Base-by-base conservation (phyloP, 2,329 filamentous ascomycete species). In the Aspergillus sclerotialis region DNA sequence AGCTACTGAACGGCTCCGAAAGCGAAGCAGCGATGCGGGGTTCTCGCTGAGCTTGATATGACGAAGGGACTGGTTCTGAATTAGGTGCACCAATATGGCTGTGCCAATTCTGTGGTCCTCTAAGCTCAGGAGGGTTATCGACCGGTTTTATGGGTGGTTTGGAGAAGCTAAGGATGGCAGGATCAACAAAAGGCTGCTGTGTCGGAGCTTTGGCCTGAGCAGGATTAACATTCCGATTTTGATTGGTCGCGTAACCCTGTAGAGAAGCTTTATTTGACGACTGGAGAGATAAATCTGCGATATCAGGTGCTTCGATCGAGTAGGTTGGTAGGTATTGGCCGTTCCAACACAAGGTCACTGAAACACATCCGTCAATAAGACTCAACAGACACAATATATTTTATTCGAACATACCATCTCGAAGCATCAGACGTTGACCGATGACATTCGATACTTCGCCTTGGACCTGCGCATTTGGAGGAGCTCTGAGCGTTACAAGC, bases 101-200 rank as follows among this genome's bases (percentile, higher is more conserved):
- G 10, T 40, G 32, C 18, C 47, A 47, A 18, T 34, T 29, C 26
- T 45, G 47, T 14, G 38, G 40, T 3, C 28, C 18, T 10, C 42
- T 30, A 9, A 41, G 33, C 25, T 42, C 18, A 28, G 21, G 19
- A 30, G 32, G 29, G 12, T 40, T 28, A 28, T 18, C 30, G 26
- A 30, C 19, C 35, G 43, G 37, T 30, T 35, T 31, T 32, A 42
- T 30, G 23, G 52, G 38, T 8, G 56, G 52, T 39, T 57, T 62
- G 7, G 65, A 60, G 55, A 85, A 75, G 53, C 84, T 88, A 29
- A 93, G 56, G 36, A 93, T 93, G 3, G 86, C 86, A 8, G 86
- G 86, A 49, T 93, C 86, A n/a, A 81, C 72, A 50, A 92, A 87
- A 0, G 68, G 50, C 18, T 67, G 54, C 21, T 50, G 52, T n/a